phyloP scores from a whole-genome alignment of 306 rosid species.

The Sesbania bispinosa region DNA sequence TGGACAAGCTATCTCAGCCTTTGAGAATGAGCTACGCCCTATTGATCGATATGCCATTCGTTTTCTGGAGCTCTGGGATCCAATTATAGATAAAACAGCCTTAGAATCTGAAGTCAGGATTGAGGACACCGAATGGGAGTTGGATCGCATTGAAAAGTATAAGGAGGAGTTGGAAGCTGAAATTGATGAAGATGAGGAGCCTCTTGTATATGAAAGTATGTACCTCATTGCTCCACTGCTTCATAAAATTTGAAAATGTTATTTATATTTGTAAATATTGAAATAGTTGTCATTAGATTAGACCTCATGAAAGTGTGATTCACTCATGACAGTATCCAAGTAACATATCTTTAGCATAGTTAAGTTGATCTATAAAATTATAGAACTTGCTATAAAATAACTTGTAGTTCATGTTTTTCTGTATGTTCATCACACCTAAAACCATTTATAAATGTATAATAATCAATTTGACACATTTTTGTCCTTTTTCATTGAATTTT shows the following conservation, averaged over 20 bases:
- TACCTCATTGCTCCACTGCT: constrained; percentile 16
- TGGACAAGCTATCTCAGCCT: constrained; percentile 82
- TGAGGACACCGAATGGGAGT: constrained; percentile 98
- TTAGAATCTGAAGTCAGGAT: constrained; percentile 79
- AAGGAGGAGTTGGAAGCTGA: constrained; percentile 99
- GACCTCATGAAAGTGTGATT: constrained; percentile 11
- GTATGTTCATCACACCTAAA: background rate
- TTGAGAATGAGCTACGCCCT: constrained; percentile 85
- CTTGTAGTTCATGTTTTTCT: constrained; percentile 1
- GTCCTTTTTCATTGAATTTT: background rate
- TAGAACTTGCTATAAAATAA: background rate
- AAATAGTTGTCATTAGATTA: background rate
- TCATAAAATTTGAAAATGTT: background rate
- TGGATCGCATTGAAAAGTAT: constrained; percentile 91
- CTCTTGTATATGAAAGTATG: constrained; percentile 97
- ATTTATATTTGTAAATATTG: constrained; percentile 12
- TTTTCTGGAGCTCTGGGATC: constrained; percentile 95
- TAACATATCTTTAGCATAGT: background rate
- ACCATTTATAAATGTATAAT: background rate
- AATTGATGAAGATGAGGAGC: constrained; percentile 98
- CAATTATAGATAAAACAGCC: constrained; percentile 80
- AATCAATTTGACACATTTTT: background rate
- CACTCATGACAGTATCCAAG: background rate
- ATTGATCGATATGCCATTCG: constrained; percentile 95
- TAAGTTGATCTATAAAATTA: background rate